Evolutionary conservation across 306 rosid genomes (phyloP), one percentile per base, ranked within the genome.

Genomic region (Castanopsis chinensis): DNA sequence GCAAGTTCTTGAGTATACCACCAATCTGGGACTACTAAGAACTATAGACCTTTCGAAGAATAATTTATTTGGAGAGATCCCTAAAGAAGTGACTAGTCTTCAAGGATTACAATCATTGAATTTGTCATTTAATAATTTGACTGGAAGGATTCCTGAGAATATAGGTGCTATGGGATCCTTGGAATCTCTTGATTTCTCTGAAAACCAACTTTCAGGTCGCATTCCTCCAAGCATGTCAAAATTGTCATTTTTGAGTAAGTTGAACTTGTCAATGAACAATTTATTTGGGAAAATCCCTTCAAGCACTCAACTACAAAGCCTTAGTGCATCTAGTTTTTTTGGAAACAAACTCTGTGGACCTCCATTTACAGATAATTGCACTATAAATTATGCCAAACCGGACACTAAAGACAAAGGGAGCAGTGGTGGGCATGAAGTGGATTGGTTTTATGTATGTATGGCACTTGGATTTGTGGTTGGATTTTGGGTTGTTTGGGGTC

Each of bases 331-430:
- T 15, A 35, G 70, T 25, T 74, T 57, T 58, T 5, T 13, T 12
- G 60, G 79, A 18, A 75, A 75, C 45, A 10, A 61, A 4, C 49
- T 61, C 6, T 75, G 79, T 14, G 79, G 79, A 11, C 79, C 60
- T 61, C 72, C 79, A 43, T 17, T 75, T 41, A 61, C n/a, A 1
- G 30, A 25, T 15, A 75, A 27, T 32, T 75, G 72, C 10, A 45
- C 14, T 45, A 10, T 1, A 45, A 45, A 45, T 45, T 8, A 45
- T 45, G 52, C 14, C 12, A 45, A 45, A 45, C 4, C 52, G 0
- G 1, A 45, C 52, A 45, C 52, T 10, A 12, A 45, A 45, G 14
- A 45, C 14, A 11, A 45, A 45, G 14, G 52, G 41, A 11, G 52
- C 52, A 45, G 14, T 35, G 41, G 9, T 45, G 52, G 52, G 3